phyloP scores from a whole-genome alignment of 2,329 filamentous ascomycete species.

The Diaporthe citriasiana region DNA sequence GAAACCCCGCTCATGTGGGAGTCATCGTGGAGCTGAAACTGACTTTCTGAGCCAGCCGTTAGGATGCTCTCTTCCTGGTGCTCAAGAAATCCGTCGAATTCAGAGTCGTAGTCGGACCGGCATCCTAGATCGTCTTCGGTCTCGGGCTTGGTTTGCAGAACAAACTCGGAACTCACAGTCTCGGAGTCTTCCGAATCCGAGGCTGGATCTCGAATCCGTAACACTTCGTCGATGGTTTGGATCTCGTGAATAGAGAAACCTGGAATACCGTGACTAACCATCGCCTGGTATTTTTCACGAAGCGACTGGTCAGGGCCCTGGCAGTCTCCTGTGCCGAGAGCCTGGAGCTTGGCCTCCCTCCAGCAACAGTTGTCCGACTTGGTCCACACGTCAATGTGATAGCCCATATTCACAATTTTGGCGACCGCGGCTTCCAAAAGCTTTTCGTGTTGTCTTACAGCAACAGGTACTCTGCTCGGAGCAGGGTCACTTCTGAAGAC shows the following conservation, averaged over 20 bases:
- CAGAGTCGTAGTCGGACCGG: neutral
- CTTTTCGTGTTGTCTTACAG: neutral
- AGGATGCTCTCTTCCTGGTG: constrained; percentile 38
- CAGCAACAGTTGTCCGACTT: constrained; percentile 19
- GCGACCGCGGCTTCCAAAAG: constrained; percentile 26
- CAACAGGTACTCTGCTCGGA: neutral
- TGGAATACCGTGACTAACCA: constrained; percentile 33
- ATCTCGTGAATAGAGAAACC: constrained; percentile 35
- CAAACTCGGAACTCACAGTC: neutral
- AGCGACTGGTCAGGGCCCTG: constrained; percentile 21
- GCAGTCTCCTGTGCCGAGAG: neutral
- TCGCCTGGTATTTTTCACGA: constrained; percentile 38
- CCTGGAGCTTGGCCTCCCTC: neutral
- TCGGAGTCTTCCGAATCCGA: neutral
- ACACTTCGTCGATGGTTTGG: constrained; percentile 5
- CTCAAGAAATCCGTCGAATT: constrained; percentile 37
- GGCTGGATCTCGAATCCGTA: neutral
- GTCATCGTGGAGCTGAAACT: constrained; percentile 1
- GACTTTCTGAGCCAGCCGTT: neutral
- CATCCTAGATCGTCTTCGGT: neutral
- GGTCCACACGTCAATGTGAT: constrained; percentile 38
- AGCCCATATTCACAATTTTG: constrained; percentile 20
- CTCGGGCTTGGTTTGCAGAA: neutral
- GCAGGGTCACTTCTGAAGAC: constrained; percentile 29
- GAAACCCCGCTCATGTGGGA: constrained; percentile 21